Percentiles rank a stretch among this genome's conserved stretches.
Evolutionary conservation across 805 yeast species (phyloP).

Genomic region (Wickerhamiella cacticola): DNA sequence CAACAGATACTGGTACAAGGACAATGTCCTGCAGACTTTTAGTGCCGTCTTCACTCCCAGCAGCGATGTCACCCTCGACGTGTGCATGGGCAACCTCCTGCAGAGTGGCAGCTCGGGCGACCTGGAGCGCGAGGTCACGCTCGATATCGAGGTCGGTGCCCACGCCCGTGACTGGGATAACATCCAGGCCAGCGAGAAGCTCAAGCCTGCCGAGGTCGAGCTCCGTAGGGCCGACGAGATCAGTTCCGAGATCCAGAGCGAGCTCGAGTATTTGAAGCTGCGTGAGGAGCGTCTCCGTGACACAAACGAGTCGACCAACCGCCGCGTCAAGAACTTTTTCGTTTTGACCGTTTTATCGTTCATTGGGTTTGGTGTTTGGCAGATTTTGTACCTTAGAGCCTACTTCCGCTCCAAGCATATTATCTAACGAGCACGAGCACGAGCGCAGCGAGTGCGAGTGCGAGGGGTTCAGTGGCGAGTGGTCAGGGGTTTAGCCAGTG

Average conservation of each 20-base stretch:
- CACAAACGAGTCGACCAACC: conserved; percentile 92
- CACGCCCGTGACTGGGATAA: conserved; percentile 98
- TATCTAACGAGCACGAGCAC: conserved; percentile 25
- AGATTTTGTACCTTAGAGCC: conserved; percentile 78
- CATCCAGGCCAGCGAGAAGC: conserved; percentile 80
- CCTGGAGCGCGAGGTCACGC: conserved; percentile 59
- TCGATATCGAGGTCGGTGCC: conserved; percentile 91
- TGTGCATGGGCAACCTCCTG: conserved; percentile 68
- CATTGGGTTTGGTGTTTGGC: conserved; percentile 80
- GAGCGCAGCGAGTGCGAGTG: too few species aligned
- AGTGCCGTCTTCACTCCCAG: conserved; percentile 79
- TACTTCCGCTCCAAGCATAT: conserved; percentile 52
- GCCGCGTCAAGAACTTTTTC: conserved; percentile 83
- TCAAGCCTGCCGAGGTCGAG: conserved; percentile 86
- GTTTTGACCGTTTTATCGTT: conserved; percentile 54
- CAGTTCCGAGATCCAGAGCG: conserved; percentile 67
- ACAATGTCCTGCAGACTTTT: conserved; percentile 59
- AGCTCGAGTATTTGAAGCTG: conserved; percentile 67
- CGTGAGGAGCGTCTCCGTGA: conserved; percentile 92
- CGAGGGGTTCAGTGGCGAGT: too few species aligned
- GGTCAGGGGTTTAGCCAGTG: too few species aligned
- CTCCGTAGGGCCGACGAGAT: conserved; percentile 76
- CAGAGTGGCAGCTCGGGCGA: conserved; percentile 32
- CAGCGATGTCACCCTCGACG: conserved; percentile 72
- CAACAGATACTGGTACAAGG: conserved; percentile 69